These are phyloP conservation scores for Gossypium schwendimanii DNA, from an alignment of 441 rosid species.

Conservation along the genomic window DNA sequence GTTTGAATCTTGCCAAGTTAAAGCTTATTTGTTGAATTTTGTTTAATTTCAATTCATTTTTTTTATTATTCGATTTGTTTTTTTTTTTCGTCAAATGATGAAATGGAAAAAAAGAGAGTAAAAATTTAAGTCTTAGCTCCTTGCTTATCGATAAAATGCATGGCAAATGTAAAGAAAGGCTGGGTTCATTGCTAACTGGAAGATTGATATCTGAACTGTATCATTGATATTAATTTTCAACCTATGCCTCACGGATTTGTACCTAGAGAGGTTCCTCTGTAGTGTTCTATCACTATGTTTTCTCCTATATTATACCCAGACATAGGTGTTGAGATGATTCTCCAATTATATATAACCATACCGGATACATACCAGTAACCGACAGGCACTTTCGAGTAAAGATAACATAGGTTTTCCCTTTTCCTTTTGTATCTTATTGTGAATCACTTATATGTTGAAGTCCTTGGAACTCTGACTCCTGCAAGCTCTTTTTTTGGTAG, in stretches of 20 bases:
- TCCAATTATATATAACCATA: background rate
- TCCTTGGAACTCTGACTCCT: conserved; percentile 1
- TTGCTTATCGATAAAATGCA: background rate
- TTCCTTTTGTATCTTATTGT: background rate
- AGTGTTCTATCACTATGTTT: background rate
- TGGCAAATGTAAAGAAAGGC: background rate
- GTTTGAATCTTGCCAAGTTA: background rate
- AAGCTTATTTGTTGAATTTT: background rate
- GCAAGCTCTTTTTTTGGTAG: conserved; percentile 25
- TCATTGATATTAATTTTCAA: background rate
- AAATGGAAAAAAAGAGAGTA: background rate
- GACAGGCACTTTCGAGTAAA: too few species aligned
- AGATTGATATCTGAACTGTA: background rate
- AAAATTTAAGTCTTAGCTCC: too few species aligned
- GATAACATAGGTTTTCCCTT: background rate
- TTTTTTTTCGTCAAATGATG: background rate
- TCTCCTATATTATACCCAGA: background rate
- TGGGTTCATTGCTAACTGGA: background rate
- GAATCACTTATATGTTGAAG: background rate
- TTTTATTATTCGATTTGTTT: background rate
- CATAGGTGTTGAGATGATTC: background rate
- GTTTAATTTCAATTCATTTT: background rate
- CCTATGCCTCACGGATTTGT: background rate
- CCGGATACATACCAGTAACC: background rate
- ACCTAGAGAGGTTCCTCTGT: background rate